Base-by-base conservation (phyloP, 345 rosid genomes). In the Turritis glabra region DNA sequence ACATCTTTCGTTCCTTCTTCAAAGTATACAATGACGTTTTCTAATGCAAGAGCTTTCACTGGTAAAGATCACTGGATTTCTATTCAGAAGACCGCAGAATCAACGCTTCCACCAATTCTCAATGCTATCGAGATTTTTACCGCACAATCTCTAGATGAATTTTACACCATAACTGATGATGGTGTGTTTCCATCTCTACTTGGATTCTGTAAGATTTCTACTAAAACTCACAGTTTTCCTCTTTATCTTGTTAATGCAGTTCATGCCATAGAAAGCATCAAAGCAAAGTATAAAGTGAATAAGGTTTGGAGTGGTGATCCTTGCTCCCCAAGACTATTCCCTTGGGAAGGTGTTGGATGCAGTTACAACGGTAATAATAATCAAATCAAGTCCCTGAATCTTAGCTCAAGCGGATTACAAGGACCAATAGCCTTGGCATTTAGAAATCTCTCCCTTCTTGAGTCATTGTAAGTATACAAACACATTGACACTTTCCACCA, bases 221-320 rank as follows among this genome's bases (percentile, higher is more conserved):
- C 18, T 37, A 19, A 62, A 51, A 50, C 29, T 70, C 37, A 37
- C 3, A 61, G 7, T 7, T 37, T 60, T 14, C 0, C 2, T 1
- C 7, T 13, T 50, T 9, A 17, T 67, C 17, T 35, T 26, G 8
- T 13, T 40, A 30, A 11, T 60, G 46, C 71, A 85, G 88, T 68
- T 72, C 44, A 59, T 1, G 83, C 83, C 3, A 73, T 85, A 2
- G 72, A 41, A 38, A 53, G 1, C 59, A 82, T 82, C 43, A 84
- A 59, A 52, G 29, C 26, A 5, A n/a, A 26, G 0, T 84, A 80
- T 56, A 64, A 71, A 70, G 79, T 84, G 30, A 81, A 37, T 0
- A 78, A 78, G n/a, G 59, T 66, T 27, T 87, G 86, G 91, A 78
- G 69, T 43, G 89, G 91, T 58, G 91, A 87, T 79, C 89, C 89